phyloP scores from a whole-genome alignment of 441 rosid species.

The Jatropha podagrica region DNA sequence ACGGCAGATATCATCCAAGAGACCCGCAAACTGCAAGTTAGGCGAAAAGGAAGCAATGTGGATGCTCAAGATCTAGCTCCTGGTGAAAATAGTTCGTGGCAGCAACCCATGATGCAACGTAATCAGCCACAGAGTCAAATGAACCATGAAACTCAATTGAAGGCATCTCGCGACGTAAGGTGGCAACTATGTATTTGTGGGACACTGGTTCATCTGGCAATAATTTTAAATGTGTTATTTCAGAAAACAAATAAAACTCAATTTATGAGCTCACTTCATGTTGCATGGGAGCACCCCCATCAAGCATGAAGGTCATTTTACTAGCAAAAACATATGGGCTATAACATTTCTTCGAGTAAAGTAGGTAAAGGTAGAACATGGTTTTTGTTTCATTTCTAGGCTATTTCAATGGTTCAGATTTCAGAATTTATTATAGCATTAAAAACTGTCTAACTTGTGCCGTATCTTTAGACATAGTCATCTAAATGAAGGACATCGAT shows the following conservation, averaged over 20 bases:
- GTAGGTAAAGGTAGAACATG: neutral
- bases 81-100: constrained; percentile 44
- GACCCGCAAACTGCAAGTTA: constrained; percentile 60
- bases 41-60: constrained; percentile 53
- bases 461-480: neutral
- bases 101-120: constrained; percentile 45
- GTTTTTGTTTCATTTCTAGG: neutral
- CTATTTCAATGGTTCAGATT: neutral
- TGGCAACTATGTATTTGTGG: constrained; percentile 57
- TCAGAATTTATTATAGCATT: neutral
- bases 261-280: neutral
- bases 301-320: neutral
- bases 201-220: constrained; percentile 31
- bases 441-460: neutral
- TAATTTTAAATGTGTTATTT: constrained; percentile 12
- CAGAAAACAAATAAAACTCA: neutral
- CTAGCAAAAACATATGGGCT: neutral
- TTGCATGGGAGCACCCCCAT: neutral
- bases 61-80: constrained; percentile 38
- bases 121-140: constrained; percentile 41
- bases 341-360: neutral
- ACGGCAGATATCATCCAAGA: constrained; percentile 72
- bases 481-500: neutral
- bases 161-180: constrained; percentile 99
- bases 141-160: constrained; percentile 81